Base-by-base conservation (phyloP, 2,329 filamentous ascomycete species). In the Ophiostoma novo-ulmi region DNA sequence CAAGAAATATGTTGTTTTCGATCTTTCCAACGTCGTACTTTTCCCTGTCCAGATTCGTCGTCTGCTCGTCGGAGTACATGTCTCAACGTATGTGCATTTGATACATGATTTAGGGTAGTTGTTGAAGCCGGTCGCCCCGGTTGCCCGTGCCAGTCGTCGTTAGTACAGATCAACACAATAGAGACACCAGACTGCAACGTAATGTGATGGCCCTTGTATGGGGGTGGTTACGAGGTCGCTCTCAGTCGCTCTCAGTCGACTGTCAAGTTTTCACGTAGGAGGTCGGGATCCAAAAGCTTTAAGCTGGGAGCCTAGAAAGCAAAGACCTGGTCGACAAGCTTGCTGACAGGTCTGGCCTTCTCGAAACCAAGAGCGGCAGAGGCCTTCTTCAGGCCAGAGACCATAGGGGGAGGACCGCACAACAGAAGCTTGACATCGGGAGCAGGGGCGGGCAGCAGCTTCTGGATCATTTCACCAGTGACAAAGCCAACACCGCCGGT, bases 311-410 rank as follows among this genome's bases (percentile, higher is more conserved):
- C 67, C 77, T 81, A 91, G 82, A 99, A 99, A 78, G 92, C 93
- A 84, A 99, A 99, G 75, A 99, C 92, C 82, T 98, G 95, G 80
- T 99, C 95, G 79, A 94, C 91, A 70, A 98, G 89, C 88, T 98
- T 98, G 89, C 94, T 97, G 77, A 98, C 94, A 64, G 94, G 93
- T 73, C 89, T 88, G 61, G 95, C 92, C 86, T 98, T 98, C 78
- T 92, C 87, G 85, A 91, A 99, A 71, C 95, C 95, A 26, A 98
- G 86, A 74, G 88, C 86, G 82, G 96, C 93, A 68, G 94, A 90
- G 7, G 93, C 88, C 87, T 98, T 98, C 91, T 99, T 99, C 85
- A 98, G 90, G 69, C 93, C 94, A 77, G 91, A 91, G 74, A 98
- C 87, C 95, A 99, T 99, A 68, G 95, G 95, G 71, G 95, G 95